Conservation (phyloP, 2,329 filamentous ascomycete species). For the Penicillium sp. region DNA sequence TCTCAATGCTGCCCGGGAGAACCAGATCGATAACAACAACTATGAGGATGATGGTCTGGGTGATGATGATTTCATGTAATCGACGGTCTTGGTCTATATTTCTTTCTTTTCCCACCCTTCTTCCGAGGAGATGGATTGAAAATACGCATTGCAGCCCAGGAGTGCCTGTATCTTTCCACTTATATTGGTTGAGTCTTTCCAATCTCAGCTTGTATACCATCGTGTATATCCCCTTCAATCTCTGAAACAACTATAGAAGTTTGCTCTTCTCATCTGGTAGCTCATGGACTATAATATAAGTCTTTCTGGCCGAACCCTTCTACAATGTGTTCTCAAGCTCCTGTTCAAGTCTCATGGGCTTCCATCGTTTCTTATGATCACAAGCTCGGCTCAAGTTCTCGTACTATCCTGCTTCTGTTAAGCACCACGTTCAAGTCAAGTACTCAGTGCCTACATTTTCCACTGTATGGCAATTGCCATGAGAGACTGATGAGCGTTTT, state of each 20-base stretch:
- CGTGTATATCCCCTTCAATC: constrained; percentile 14
- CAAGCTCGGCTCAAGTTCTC: too few relatives aligned
- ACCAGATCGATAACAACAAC: constrained; percentile 62
- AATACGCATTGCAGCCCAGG: constrained; percentile 7
- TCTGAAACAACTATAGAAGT: constrained; percentile 17
- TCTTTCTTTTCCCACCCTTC: constrained; percentile 7
- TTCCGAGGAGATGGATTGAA: constrained; percentile 7
- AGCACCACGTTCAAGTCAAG: too few relatives aligned
- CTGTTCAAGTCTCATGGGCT: too few relatives aligned
- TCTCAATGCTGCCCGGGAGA: constrained; percentile 61
- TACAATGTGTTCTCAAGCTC: too few relatives aligned
- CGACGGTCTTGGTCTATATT: constrained; percentile 6
- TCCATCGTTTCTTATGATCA: too few relatives aligned
- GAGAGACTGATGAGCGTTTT: too few relatives aligned
- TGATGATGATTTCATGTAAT: constrained; percentile 50
- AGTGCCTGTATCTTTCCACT: background rate
- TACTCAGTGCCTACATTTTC: too few relatives aligned
- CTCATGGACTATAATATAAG: too few relatives aligned
- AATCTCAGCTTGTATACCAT: constrained; percentile 2
- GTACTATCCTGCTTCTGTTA: too few relatives aligned
- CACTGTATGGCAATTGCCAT: too few relatives aligned
- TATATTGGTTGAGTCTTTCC: background rate
- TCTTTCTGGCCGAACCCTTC: too few relatives aligned
- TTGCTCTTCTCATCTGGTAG: too few relatives aligned
- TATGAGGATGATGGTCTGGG: constrained; percentile 88